Percentiles rank a stretch among this genome's conserved stretches.
Conservation (phyloP, 2,329 filamentous ascomycete genomes). For the Tolypocladium tundrense region DNA sequence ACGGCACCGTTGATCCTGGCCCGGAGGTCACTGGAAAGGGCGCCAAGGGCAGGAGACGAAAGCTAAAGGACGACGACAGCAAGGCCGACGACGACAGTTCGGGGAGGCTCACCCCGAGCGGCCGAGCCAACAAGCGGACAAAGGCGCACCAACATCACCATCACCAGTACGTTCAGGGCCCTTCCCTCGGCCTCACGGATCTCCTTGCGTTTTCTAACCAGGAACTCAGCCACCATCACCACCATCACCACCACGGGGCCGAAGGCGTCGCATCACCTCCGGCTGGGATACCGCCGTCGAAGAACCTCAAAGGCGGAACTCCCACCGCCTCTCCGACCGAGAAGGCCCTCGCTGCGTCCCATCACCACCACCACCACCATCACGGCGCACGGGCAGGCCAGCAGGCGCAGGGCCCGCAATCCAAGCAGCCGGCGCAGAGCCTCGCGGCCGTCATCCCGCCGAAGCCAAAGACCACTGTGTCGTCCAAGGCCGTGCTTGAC, state of each 20-base stretch:
- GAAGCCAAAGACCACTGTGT: conserved; percentile 56
- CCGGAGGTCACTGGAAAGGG: conserved; percentile 28
- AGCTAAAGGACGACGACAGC: conserved; percentile 66
- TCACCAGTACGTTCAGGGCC: conserved; percentile 46
- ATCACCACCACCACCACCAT: conserved; percentile 42
- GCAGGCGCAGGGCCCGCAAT: conserved; percentile 10
- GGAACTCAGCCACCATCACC: conserved; percentile 39
- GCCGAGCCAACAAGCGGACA: conserved; percentile 52
- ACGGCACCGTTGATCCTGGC: conserved; percentile 31
- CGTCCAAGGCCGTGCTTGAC: conserved; percentile 60
- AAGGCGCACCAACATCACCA: conserved; percentile 60
- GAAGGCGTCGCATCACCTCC: conserved; percentile 35
- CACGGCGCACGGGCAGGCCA: conserved; percentile 24
- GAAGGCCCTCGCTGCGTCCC: conserved; percentile 22
- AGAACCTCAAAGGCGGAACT: conserved; percentile 36
- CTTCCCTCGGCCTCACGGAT: not conserved
- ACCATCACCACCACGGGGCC: conserved; percentile 45
- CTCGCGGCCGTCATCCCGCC: conserved; percentile 30
- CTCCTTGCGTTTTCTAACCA: conserved; percentile 9
- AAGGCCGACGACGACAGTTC: conserved; percentile 57
- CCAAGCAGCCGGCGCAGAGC: conserved; percentile 13
- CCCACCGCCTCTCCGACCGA: conserved; percentile 35
- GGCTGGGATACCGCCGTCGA: conserved; percentile 33
- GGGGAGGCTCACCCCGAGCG: conserved; percentile 50
- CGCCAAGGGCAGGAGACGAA: conserved; percentile 51